Base-by-base conservation (phyloP, 192 early-diverging fungal species). In the Spizellomyces sp. region DNA sequence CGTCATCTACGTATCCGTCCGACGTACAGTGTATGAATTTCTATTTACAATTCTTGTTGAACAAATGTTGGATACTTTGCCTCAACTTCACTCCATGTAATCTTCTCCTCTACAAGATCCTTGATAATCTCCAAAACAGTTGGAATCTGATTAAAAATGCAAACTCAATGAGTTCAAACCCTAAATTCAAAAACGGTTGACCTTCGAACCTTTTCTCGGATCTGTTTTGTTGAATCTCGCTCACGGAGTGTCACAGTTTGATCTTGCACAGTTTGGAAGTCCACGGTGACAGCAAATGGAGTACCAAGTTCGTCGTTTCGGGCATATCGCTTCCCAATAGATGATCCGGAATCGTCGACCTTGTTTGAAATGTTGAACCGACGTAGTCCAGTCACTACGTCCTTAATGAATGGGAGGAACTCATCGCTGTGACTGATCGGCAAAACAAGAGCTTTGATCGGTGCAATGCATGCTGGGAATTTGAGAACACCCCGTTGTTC, bases 301-400 rank as follows among this genome's bases (percentile, higher is more conserved):
- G 92, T 99, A 67, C 98, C 98, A 42, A 99, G 77, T 79, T 99
- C 96, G 78, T 99, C 98, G 78, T 97, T 98, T 71, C 98, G 91
- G 4, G 96, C 87, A 81, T 99, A 99, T 71, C 98, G 90, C 65
- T 90, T 89, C 69, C 98, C 98, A 73, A 99, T 98, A 21, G 91
- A 88, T 2, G 89, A 87, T 19, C 90, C 88, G 57, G 91, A 91
- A 70, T 94, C 93, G 77, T 99, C 98, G 43, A 96, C 85, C 64
- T 91, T 90, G 45, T 90, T 92, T 27, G 93, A 84, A 42, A 99
- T 84, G 63, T 90, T 91, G 62, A 72, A 77, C 12, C 83, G 65
- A 58, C 98, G 92, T 59, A 99, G 88, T 44, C 81, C 71, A 47
- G 85, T 78, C 58, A 93, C 91, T 55, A 89, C 75, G 6, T 89